A percentile compares a stretch with the other conserved stretches of the same genome.
phyloP scores from a whole-genome alignment of 768 basidiomycete species.

The Hortiboletus flavorubellus region DNA sequence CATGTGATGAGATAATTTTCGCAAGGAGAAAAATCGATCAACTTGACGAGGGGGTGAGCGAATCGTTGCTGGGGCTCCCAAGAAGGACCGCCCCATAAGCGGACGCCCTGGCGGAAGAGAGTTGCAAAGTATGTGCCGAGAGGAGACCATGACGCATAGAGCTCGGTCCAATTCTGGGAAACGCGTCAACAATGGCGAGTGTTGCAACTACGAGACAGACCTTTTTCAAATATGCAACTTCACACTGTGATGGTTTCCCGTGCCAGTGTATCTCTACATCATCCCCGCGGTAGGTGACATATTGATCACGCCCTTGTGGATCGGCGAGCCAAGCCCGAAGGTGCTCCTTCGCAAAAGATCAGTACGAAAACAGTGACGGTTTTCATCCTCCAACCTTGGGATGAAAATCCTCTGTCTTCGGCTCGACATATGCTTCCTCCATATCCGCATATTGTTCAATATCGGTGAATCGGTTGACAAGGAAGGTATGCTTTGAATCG shows the following conservation, averaged over 20 bases:
- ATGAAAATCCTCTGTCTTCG: constrained; percentile 65
- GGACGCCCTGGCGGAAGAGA: constrained; percentile 91
- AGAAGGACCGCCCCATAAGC: constrained; percentile 90
- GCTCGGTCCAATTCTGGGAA: constrained; percentile 87
- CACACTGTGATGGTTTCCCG: constrained; percentile 83
- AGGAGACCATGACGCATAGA: constrained; percentile 97
- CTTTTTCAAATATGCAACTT: constrained; percentile 69
- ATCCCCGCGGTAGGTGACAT: constrained; percentile 89
- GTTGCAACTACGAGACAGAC: constrained; percentile 41
- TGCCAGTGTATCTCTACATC: constrained; percentile 92
- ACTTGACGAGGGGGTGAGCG: constrained; percentile 91
- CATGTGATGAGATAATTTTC: constrained; percentile 97
- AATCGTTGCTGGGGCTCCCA: constrained; percentile 89
- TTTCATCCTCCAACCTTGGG: constrained; percentile 52
- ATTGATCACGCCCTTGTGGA: constrained; percentile 90
- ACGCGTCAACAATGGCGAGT: constrained; percentile 7
- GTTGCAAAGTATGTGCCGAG: constrained; percentile 93
- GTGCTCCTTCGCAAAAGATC: constrained; percentile 66
- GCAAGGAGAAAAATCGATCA: constrained; percentile 96
- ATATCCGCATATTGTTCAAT: constrained; percentile 78
- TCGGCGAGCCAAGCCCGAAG: constrained; percentile 94
- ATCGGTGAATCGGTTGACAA: constrained; percentile 84
- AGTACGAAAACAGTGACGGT: neutral
- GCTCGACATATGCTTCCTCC: constrained; percentile 77
- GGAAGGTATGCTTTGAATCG: constrained; percentile 83